phyloP scores from a whole-genome alignment of 768 basidiomycete genomes.

The Collybiopsis confluens region DNA sequence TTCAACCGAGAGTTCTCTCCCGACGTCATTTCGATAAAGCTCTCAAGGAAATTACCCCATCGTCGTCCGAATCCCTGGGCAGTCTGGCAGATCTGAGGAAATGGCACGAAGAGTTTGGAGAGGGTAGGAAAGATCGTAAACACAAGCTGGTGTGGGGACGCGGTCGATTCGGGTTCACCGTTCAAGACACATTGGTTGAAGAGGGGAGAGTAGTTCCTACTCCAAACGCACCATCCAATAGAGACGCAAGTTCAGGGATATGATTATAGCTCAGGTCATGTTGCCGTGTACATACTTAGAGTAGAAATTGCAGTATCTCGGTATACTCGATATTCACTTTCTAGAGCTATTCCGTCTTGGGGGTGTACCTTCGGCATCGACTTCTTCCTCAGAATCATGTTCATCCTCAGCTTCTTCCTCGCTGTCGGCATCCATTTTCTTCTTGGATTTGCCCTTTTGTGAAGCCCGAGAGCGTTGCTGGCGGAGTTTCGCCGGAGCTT shows the following conservation, averaged over 20 bases:
- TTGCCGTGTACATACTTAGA: not conserved
- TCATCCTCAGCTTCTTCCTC: conserved; percentile 24
- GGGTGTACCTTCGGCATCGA: not conserved
- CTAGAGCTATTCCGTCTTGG: conserved; percentile 14
- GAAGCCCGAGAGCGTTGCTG: conserved; percentile 23
- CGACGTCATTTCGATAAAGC: conserved; percentile 76
- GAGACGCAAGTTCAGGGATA: not conserved
- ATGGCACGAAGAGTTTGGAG: conserved; percentile 95
- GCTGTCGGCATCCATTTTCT: conserved; percentile 36
- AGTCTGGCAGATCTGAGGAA: conserved; percentile 71
- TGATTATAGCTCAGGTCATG: not conserved
- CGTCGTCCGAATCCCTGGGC: conserved; percentile 77
- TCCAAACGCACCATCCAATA: conserved; percentile 1
- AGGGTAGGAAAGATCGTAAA: conserved; percentile 65
- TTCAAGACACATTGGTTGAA: conserved; percentile 34
- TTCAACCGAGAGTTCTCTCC: conserved; percentile 13
- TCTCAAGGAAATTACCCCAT: conserved; percentile 85
- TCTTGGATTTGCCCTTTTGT: conserved; percentile 21
- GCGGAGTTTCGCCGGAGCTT: conserved; percentile 22
- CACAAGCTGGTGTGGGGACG: conserved; percentile 81
- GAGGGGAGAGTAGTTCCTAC: conserved; percentile 40
- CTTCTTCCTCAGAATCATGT: conserved; percentile 12
- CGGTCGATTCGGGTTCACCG: conserved; percentile 81
- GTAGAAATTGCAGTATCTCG: not conserved
- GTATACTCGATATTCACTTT: not conserved